These are phyloP conservation scores for Onygena corvina DNA, from an alignment of 2,329 filamentous ascomycete genomes.

Conservation along the genomic window DNA sequence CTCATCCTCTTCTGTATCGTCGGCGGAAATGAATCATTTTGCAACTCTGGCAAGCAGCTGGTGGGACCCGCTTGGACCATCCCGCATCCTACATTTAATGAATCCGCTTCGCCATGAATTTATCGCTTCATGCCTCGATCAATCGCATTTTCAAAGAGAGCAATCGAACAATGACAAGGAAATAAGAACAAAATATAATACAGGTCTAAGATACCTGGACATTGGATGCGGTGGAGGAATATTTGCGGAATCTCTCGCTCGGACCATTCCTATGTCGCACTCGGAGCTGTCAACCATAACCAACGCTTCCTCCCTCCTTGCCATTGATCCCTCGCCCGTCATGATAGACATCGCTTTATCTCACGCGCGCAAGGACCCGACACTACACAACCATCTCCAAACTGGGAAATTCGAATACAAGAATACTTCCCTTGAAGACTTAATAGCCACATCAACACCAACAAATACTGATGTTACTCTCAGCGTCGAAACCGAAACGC, in stretches of 20 bases:
- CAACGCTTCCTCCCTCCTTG: conserved; percentile 32
- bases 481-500: conserved; percentile 26
- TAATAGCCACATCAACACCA: conserved; percentile 14
- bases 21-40: conserved; percentile 86
- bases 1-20: conserved; percentile 58
- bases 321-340: conserved; percentile 34
- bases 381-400: conserved; percentile 43
- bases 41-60: conserved; percentile 82
- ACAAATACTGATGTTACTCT: conserved; percentile 11
- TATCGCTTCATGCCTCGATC: conserved; percentile 58
- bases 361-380: conserved; percentile 64
- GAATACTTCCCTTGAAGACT: conserved; percentile 63
- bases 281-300: conserved; percentile 17
- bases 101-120: conserved; percentile 94
- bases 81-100: conserved; percentile 89
- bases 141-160: conserved; percentile 25
- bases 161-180: conserved; percentile 13
- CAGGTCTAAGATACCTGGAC: conserved; percentile 63
- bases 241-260: conserved; percentile 60
- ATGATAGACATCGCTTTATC: conserved; percentile 53
- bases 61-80: conserved; percentile 95
- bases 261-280: conserved; percentile 26
- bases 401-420: conserved; percentile 53
- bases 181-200: neutral
- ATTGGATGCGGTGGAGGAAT: conserved; percentile 94